Evolutionary conservation across 495 filamentous ascomycete genomes (phyloP), one percentile per base, ranked within the genome.

Genomic region (Hypoxylon fragiforme): DNA sequence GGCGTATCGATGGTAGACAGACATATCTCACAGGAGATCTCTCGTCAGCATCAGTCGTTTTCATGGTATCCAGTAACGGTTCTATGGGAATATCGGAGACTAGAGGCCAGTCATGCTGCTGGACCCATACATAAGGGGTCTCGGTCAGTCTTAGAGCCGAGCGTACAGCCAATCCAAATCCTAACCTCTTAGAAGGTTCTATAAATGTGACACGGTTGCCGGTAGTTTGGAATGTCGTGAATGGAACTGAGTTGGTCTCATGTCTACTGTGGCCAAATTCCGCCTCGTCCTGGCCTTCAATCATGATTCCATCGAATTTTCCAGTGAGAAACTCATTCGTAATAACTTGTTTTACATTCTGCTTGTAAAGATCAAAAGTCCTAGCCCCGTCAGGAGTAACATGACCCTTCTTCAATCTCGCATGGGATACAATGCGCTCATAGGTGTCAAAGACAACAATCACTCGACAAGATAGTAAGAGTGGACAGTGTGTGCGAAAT

Each of bases 81-180:
- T 44, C 40, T 0, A 78, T 35, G 1, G 70, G 71, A 28, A 78
- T 72, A 37, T 75, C 61, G 3, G 67, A 60, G 20, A 70, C 62
- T 0, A 78, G 54, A 15, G 69, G 47, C 75, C 75, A 78, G 58
- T 78, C 75, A 50, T 78, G 75, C 65, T 78, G 75, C 54, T 78
- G 75, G 1, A 78, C 64, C 75, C 75, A 78, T 32, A 75, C 73
- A 36, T 76, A 78, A 7, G 73, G 72, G 14, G 74, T 78, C 44
- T 49, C 37, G 15, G 67, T 62, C 30, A 74, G 45, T 4, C 75
- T 62, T 37, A 78, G 53, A 6, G 73, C 74, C 0, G 70, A 72
- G 30, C 75, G 70, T 41, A 78, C 69, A 15, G 69, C 75, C 15
- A 78, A 62, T 0, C 74, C 73, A 18, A 78, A 78, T 1, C 75